Base-by-base conservation (phyloP, 2,329 filamentous ascomycete genomes). In the Monilinia fructigena region DNA sequence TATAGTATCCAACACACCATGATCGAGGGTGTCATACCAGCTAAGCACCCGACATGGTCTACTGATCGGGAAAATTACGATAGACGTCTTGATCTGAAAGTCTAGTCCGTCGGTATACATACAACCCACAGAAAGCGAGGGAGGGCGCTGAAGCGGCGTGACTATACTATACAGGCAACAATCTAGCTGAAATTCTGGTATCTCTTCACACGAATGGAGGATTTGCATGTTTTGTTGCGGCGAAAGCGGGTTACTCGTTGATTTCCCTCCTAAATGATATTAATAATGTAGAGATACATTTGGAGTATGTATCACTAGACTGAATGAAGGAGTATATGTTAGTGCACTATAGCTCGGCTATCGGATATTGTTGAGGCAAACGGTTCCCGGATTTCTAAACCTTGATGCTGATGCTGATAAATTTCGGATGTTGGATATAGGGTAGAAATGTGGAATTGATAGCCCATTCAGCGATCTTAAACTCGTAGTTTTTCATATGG, bases 241-340 rank as follows among this genome's bases (percentile, higher is more conserved):
- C 89, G 0, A 88, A 91, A 77, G 89, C 89, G 8, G 89, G 89
- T 0, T 92, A 92, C 72, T 89, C 89, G 0, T 82, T 89, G 72
- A 80, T 92, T 61, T 90, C 89, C 0, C 75, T 92, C 1, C 89
- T 89, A 0, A 85, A 82, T 0, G 86, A 86, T 1, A 78, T 85
- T 14, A 79, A 84, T 70, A 77, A 74, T n/a, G 82, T 80, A 4
- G 83, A 84, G 18, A 87, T 82, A 84, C 85, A 0, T 86, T 85
- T 68, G 85, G 85, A 1, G 75, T 89, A 20, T 84, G 80, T 0
- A 79, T 89, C 11, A 81, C 85, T 78, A 86, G 65, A 88, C 85
- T 1, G 86, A 85, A 0, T 89, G 82, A 81, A 79, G 0, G 87
- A 90, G 74, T 77, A 76, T 0, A 78, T 80, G 66, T 76, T 90